These are phyloP conservation scores for Sonneratia caseolaris DNA, from an alignment of 345 rosid genomes.

Conservation along the genomic window DNA sequence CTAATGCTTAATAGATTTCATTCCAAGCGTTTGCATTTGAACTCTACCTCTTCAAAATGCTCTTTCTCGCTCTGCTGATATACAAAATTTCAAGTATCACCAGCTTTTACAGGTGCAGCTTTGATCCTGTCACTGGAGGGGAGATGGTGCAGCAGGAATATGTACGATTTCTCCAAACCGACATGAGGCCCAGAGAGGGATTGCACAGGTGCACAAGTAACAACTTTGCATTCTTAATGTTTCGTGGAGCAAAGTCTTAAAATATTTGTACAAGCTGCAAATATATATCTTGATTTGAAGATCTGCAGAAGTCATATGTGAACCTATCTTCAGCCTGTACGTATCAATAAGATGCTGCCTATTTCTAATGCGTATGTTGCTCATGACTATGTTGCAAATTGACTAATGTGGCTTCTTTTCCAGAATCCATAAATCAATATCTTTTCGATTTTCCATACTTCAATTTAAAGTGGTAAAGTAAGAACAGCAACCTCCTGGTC, in stretches of 20 bases:
- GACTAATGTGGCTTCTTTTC: background rate
- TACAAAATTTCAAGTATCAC: background rate
- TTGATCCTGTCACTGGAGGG: slow-evolving; percentile 53
- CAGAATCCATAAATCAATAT: background rate
- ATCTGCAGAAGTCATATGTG: background rate
- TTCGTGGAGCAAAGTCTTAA: background rate
- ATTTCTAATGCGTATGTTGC: background rate
- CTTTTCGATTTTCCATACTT: background rate
- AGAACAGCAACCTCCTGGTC: too few species aligned
- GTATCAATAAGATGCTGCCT: background rate
- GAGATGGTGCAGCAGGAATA: slow-evolving; percentile 58
- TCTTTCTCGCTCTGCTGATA: background rate
- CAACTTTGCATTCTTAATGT: background rate
- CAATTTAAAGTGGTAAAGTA: too few species aligned
- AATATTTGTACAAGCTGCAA: background rate
- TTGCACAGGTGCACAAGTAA: background rate
- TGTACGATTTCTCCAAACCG: slow-evolving; percentile 37
- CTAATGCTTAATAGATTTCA: background rate
- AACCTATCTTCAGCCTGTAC: background rate
- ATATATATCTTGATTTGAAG: background rate
- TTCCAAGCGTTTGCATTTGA: background rate
- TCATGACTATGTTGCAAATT: background rate
- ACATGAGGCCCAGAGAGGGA: slow-evolving; percentile 15
- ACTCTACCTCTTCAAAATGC: background rate
- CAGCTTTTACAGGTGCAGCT: slow-evolving; percentile 65